Conservation (phyloP, 179 eudicot species). For the Dionaea muscipula region DNA sequence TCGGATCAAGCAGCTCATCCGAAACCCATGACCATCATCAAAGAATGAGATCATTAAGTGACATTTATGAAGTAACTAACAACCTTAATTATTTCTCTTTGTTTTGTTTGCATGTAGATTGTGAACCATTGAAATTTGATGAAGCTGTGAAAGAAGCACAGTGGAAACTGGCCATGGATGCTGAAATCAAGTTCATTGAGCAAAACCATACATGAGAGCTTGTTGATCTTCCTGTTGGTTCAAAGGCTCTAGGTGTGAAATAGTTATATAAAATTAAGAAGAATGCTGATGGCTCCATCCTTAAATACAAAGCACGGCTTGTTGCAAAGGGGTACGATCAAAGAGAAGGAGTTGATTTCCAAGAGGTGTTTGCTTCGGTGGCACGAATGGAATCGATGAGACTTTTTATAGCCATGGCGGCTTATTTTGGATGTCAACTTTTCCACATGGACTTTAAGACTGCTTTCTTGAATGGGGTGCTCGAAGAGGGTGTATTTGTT, state of each 20-base stretch:
- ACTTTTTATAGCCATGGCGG: neutral
- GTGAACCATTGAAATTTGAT: constrained; percentile 3
- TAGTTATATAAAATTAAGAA: neutral
- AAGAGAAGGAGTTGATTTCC: no score
- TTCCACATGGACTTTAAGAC: constrained; percentile 2
- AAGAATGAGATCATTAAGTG: no score
- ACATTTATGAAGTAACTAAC: no score
- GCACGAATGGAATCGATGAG: neutral
- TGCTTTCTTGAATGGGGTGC: no score
- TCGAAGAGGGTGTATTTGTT: neutral
- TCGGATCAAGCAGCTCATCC: no score
- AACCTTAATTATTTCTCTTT: no score
- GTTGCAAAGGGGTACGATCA: no score
- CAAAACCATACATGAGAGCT: neutral
- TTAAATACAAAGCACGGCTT: constrained; percentile 4
- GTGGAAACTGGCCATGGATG: neutral
- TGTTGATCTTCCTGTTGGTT: neutral
- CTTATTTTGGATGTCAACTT: constrained; percentile 1
- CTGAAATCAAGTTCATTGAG: neutral
- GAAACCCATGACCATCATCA: no score
- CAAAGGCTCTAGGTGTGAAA: neutral
- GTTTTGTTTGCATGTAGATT: constrained; percentile 2
- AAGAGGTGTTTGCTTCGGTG: no score
- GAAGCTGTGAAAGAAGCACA: neutral
- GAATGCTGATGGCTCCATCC: neutral